Evolutionary conservation across 768 basidiomycete species (phyloP).

Genomic region (Xerocomellus amylosporus): DNA sequence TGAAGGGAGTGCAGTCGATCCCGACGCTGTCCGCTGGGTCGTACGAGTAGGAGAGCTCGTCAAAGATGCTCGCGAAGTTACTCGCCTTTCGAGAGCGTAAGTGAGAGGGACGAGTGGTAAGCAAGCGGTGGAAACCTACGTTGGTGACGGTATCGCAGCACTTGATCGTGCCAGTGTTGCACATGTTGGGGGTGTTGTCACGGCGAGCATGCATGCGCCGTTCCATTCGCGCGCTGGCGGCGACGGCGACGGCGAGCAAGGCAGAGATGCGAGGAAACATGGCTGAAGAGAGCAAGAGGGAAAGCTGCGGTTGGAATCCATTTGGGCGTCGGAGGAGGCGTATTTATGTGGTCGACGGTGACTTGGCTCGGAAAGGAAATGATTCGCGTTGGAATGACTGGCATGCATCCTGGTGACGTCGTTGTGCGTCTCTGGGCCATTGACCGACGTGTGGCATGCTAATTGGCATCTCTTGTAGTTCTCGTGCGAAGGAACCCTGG

Average conservation of each 20-base stretch:
- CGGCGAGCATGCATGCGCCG: conserved; percentile 15
- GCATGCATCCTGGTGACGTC: conserved; percentile 14
- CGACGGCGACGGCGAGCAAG: conserved; percentile 18
- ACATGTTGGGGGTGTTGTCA: neutral
- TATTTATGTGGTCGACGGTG: conserved; percentile 23
- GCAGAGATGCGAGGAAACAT: conserved; percentile 25
- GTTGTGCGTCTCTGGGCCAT: neutral
- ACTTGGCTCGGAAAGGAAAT: conserved; percentile 14
- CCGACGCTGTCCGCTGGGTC: conserved; percentile 22
- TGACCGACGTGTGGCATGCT: neutral
- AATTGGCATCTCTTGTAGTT: conserved; percentile 5
- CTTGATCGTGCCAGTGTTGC: conserved; percentile 17
- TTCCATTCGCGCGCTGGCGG: conserved; percentile 25
- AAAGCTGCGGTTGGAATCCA: neutral
- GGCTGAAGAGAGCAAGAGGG: neutral
- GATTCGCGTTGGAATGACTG: neutral
- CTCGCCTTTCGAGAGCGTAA: conserved; percentile 9
- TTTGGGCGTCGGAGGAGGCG: neutral
- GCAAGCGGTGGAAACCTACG: conserved; percentile 12
- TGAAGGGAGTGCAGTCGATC: conserved; percentile 24
- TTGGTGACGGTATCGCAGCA: conserved; percentile 22
- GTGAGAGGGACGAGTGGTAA: neutral
- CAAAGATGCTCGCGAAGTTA: conserved; percentile 1
- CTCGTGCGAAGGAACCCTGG: neutral
- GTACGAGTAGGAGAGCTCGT: conserved; percentile 8